Evolutionary conservation across 2,329 filamentous ascomycete species (phyloP), one percentile per base, ranked within the genome.

Genomic region (Xylariaceae sp.): DNA sequence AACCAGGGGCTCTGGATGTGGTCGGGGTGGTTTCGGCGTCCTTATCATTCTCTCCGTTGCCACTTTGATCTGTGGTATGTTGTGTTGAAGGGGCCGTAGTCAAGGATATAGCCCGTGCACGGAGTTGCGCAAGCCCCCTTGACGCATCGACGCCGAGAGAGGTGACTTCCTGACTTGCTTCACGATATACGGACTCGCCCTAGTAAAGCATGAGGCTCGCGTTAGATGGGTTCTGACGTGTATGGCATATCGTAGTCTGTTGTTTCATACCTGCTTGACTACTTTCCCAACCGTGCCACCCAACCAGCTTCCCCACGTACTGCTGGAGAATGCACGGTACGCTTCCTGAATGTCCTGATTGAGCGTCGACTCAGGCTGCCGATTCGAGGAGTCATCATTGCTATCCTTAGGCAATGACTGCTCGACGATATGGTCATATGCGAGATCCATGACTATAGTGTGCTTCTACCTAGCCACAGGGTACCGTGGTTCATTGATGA

Each of bases 361-460:
- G 51, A 98, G 74, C 36, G 82, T 76, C 40, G 66, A 61, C 49
- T 70, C 64, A 42, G 60, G 60, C 39, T 66, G 65, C 26, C 33
- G 41, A 3, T 41, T 26, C 0, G 46, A 34, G 26, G 46, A 36
- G 9, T 36, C 30, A 31, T 38, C 36, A 27, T 21, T 30, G 23
- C n/a, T 31, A 14, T 81, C 71, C 53, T 78, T 74, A 27, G 76
- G 71, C 46, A 86, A 74, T 36, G 79, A 76, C 61, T 92, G 83
- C 68, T 95, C 88, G 60, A 88, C 82, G 56, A 97, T 94, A 64
- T 95, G 88, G 59, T 98, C 92, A 74, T 97, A 98, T 31, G 89
- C 89, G 58, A 94, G 74, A 76, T 98, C 92, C 92, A 98, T 97
- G 50, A 30, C 17, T 40, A 46, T 30, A 30, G 29, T 19, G 34